phyloP scores from a whole-genome alignment of 2,329 filamentous ascomycete genomes.

The Hymenoscyphus infarciens region DNA sequence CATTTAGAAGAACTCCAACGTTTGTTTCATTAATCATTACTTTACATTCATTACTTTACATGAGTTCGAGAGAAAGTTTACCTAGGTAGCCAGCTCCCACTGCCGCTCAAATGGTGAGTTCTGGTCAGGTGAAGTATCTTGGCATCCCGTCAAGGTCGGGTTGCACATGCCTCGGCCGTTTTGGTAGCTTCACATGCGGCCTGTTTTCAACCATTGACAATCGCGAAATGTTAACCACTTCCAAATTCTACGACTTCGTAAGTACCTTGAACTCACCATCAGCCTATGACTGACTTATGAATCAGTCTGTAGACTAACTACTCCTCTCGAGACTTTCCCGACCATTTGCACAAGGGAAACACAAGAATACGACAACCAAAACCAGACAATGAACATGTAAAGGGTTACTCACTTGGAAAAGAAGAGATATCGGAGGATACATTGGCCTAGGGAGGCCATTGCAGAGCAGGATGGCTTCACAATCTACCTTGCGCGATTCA shows the following conservation, averaged over 20 bases:
- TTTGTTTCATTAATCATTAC: no score
- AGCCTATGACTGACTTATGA: background rate
- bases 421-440: background rate
- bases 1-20: no score
- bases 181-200: constrained; percentile 7
- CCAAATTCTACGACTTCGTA: background rate
- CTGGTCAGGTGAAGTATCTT: constrained; percentile 2
- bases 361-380: background rate
- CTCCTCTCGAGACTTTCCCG: background rate
- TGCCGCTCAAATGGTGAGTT: background rate
- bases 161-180: constrained; percentile 18
- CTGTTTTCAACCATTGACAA: background rate
- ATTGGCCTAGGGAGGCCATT: background rate
- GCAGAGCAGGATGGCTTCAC: constrained; percentile 65
- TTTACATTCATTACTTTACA: no score
- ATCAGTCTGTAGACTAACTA: background rate
- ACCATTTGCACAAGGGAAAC: background rate
- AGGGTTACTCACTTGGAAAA: background rate
- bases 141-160: background rate
- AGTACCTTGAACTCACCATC: background rate
- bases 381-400: constrained; percentile 6
- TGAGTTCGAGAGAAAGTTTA: background rate
- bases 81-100: no score
- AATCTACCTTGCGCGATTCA: constrained; percentile 74
- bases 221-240: background rate